Percentiles rank a stretch among this genome's conserved stretches.
Evolutionary conservation across 1,284 basidiomycete genomes (phyloP).

Genomic region (Heterobasidion irregulare): DNA sequence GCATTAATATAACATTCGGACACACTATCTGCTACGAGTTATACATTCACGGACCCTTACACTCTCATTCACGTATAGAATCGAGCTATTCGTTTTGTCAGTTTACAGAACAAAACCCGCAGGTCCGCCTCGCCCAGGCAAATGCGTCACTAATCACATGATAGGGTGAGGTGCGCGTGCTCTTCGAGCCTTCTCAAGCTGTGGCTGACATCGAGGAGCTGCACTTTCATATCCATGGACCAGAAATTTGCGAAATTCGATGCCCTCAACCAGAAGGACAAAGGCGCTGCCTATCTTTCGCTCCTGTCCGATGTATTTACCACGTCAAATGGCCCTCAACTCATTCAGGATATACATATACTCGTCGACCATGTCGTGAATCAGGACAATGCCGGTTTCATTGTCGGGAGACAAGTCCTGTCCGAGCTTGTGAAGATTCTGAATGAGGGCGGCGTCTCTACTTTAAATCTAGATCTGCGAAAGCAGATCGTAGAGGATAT

Average conservation of each 20-base stretch:
- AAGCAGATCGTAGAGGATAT: slow-evolving; percentile 70
- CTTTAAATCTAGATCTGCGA: slow-evolving; percentile 38
- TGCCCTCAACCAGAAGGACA: slow-evolving; percentile 74
- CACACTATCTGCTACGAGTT: no score
- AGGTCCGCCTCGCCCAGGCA: no score
- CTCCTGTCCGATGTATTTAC: slow-evolving; percentile 51
- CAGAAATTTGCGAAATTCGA: slow-evolving; percentile 51
- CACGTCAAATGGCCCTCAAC: slow-evolving; percentile 31
- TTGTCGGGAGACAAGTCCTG: slow-evolving; percentile 80
- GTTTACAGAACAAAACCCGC: no score
- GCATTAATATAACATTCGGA: no score
- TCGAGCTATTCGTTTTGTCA: no score
- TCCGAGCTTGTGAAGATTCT: slow-evolving; percentile 72
- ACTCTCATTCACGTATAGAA: no score
- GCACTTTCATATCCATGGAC: slow-evolving; percentile 39
- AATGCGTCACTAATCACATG: neutral
- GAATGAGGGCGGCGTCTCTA: slow-evolving; percentile 40
- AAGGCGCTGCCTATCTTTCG: slow-evolving; percentile 65
- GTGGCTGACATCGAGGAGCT: no score
- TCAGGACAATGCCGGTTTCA: slow-evolving; percentile 68
- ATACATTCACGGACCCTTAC: no score
- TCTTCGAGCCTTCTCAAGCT: no score
- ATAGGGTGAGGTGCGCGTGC: no score
- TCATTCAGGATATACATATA: slow-evolving; percentile 49
- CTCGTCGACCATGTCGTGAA: slow-evolving; percentile 73